Base-by-base conservation (phyloP, 306 rosid species). In the Urtica urens region DNA sequence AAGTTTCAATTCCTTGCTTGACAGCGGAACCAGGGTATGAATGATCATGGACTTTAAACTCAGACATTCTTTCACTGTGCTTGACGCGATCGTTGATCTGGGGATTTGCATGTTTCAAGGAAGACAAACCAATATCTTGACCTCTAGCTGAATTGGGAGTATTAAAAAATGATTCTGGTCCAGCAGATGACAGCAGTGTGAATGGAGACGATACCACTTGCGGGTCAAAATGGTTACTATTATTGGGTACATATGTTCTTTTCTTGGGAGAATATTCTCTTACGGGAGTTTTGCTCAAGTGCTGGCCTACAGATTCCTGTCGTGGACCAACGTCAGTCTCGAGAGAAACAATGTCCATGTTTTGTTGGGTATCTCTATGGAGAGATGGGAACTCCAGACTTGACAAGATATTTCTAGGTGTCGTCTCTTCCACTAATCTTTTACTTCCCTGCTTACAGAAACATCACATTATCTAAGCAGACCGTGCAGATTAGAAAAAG, bases 1-100 rank as follows among this genome's bases (percentile, higher is more conserved):
- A 64, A 71, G 53, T 70, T 24, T 74, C 70, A 45, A 12, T 67
- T 54, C 70, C 86, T 57, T 83, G 94, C 55, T 69, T 76, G 38
- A 78, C 65, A 65, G 66, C 67, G 12, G 79, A 80, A 34, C 70
- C 51, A 53, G 47, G 3, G 35, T 94, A 80, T 43, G 79, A 80
- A 60, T 69, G 47, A 30, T 70, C 74, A 11, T 59, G 71, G 59
- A 45, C 51, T 35, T 53, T 71, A 58, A 59, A 64, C 70, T 68
- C 67, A 16, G 75, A 75, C 73, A 64, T 59, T 72, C 72, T 80
- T 73, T 60, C 67, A 29, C 44, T 58, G 41, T 47, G 64, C 53
- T 54, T 55, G 11, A 53, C 58, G 45, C 26, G 19, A 20, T 59
- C 82, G 26, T 34, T 53, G 7, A 59, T 60, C 56, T 52, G 44